These are phyloP conservation scores for Geranium incanum DNA, from an alignment of 441 rosid species.

Conservation along the genomic window DNA sequence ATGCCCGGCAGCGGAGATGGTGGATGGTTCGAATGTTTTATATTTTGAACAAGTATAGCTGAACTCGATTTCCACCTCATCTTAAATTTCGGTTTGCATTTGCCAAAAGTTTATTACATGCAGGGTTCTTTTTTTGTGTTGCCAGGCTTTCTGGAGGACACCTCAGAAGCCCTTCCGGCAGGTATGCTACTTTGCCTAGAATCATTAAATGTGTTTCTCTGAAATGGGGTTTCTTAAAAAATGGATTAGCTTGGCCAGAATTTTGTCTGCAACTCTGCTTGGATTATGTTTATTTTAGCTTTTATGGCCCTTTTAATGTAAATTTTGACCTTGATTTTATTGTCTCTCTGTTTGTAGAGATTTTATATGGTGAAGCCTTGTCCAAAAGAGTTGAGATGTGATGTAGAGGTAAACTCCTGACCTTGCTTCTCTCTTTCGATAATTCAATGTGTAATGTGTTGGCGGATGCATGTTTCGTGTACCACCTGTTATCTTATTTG, in stretches of 20 bases:
- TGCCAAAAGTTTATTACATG: background rate
- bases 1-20: conserved; percentile 86
- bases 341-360: conserved; percentile 46
- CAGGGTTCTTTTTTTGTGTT: background rate
- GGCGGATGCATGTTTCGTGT: background rate
- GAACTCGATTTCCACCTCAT: background rate
- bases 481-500: background rate
- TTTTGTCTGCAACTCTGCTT: background rate
- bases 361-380: conserved; percentile 86
- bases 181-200: conserved; percentile 31
- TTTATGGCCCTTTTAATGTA: background rate
- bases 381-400: conserved; percentile 85
- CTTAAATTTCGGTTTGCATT: conserved; percentile 1
- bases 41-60: conserved; percentile 61
- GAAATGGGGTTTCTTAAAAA: background rate
- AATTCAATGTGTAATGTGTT: background rate
- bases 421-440: conserved; percentile 10
- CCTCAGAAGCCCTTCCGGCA: conserved; percentile 91
- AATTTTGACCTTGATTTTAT: conserved; percentile 18
- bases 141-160: conserved; percentile 84
- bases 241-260: background rate
- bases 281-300: background rate
- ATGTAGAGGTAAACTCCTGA: conserved; percentile 64
- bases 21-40: conserved; percentile 77
- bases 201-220: conserved; percentile 1